Conservation (phyloP, 306 rosid species). For the Macrotyloma uniflorum region DNA sequence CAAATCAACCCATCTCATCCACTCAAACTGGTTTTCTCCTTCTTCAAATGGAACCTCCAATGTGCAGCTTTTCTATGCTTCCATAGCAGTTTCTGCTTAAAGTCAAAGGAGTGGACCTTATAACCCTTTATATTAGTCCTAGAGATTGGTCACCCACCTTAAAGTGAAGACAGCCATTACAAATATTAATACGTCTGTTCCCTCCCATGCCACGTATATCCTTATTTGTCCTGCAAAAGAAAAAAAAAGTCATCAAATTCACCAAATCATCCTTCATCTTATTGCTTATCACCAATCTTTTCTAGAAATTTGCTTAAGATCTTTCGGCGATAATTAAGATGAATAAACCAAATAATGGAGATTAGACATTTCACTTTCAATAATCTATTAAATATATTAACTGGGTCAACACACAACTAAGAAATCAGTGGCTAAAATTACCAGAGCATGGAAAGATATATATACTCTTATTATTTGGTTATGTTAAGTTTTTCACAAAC, state of each 20-base stretch:
- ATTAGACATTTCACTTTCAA: neutral
- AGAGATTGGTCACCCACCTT: conserved; percentile 25
- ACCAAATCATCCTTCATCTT: conserved; percentile 29
- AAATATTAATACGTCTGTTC: conserved; percentile 19
- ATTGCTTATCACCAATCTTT: neutral
- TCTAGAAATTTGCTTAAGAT: neutral
- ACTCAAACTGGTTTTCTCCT: neutral
- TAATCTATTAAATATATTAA: neutral
- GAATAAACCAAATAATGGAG: neutral
- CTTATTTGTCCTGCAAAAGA: neutral
- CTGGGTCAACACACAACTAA: neutral
- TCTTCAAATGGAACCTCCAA: conserved; percentile 39
- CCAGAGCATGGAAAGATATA: neutral
- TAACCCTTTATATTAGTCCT: conserved; percentile 10
- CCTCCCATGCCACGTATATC: conserved; percentile 10
- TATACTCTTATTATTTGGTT: neutral
- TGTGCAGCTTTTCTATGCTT: conserved; percentile 36
- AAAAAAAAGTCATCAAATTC: conserved; percentile 50
- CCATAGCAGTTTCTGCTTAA: conserved; percentile 40
- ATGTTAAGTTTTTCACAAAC: neutral
- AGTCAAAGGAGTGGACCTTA: conserved; percentile 55
- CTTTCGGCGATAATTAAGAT: neutral
- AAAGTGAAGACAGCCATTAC: conserved; percentile 30
- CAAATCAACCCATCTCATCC: neutral
- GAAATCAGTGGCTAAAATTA: neutral